Conservation (phyloP, 2,329 filamentous ascomycete species). For the Aspergillus piperis region DNA sequence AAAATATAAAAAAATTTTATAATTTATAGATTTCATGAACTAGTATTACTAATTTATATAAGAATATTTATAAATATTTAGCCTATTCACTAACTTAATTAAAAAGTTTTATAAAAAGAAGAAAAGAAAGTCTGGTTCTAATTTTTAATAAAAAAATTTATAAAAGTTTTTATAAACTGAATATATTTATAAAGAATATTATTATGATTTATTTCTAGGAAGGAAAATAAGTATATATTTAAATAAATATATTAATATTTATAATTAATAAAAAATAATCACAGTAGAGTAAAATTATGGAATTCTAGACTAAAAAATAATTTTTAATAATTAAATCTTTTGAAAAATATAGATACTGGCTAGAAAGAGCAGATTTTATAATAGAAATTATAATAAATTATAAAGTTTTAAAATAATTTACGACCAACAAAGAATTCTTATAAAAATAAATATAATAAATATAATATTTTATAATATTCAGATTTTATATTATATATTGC, state of each 20-base stretch:
- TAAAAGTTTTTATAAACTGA: not conserved
- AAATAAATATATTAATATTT: not conserved
- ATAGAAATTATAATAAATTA: too few relatives aligned
- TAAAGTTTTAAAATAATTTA: constrained; percentile 3
- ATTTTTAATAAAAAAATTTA: too few relatives aligned
- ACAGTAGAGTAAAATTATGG: not conserved
- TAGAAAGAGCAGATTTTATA: too few relatives aligned
- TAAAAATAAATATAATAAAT: not conserved
- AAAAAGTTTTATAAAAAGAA: too few relatives aligned
- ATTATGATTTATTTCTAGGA: not conserved
- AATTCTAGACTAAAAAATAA: not conserved
- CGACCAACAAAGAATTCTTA: not conserved
- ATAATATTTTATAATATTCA: not conserved
- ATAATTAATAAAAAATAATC: constrained; percentile 1
- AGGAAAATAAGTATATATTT: not conserved
- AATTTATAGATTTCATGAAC: too few relatives aligned
- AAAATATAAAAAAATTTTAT: too few relatives aligned
- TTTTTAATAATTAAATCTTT: not conserved
- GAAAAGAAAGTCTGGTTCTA: too few relatives aligned
- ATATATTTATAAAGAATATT: not conserved
- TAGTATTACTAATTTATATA: too few relatives aligned
- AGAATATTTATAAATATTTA: too few relatives aligned
- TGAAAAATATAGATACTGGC: too few relatives aligned
- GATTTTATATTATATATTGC: not conserved
- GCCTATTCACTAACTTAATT: too few relatives aligned